phyloP scores from a whole-genome alignment of 2,329 filamentous ascomycete species.

The Sphaerulina vaccinii region DNA sequence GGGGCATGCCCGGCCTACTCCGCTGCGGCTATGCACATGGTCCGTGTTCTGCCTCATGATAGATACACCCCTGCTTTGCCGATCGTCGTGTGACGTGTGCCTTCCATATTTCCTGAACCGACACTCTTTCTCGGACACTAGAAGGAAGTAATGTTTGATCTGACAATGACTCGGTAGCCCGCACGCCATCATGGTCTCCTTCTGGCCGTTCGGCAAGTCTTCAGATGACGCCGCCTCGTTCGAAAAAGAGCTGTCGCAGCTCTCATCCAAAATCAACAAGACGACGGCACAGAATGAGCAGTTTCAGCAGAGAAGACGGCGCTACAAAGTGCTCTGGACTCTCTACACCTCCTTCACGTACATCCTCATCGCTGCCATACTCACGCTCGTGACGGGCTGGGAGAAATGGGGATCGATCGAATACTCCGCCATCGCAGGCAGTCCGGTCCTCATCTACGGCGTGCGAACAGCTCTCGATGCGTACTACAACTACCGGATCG shows the following conservation, averaged over 20 bases:
- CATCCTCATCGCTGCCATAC: constrained; percentile 77
- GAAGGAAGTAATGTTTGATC: too few relatives aligned
- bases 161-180: too few relatives aligned
- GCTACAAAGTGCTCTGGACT: constrained; percentile 81
- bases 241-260: constrained; percentile 80
- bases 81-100: too few relatives aligned
- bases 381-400: constrained; percentile 81
- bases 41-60: too few relatives aligned
- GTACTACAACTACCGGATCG: constrained; percentile 80
- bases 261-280: constrained; percentile 78
- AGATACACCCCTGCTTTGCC: too few relatives aligned
- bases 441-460: constrained; percentile 71
- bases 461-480: constrained; percentile 65
- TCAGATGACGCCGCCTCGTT: constrained; percentile 85
- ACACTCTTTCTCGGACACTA: too few relatives aligned
- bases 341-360: constrained; percentile 90
- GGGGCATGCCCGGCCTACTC: too few relatives aligned
- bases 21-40: too few relatives aligned
- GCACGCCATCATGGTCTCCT: constrained; percentile 75
- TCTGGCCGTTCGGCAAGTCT: constrained; percentile 85
- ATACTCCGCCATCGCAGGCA: constrained; percentile 74
- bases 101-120: too few relatives aligned
- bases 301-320: constrained; percentile 69
- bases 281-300: constrained; percentile 72
- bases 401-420: constrained; percentile 73